Evolutionary conservation across 768 basidiomycete species (phyloP).

Genomic region (Boletus barrowsii): DNA sequence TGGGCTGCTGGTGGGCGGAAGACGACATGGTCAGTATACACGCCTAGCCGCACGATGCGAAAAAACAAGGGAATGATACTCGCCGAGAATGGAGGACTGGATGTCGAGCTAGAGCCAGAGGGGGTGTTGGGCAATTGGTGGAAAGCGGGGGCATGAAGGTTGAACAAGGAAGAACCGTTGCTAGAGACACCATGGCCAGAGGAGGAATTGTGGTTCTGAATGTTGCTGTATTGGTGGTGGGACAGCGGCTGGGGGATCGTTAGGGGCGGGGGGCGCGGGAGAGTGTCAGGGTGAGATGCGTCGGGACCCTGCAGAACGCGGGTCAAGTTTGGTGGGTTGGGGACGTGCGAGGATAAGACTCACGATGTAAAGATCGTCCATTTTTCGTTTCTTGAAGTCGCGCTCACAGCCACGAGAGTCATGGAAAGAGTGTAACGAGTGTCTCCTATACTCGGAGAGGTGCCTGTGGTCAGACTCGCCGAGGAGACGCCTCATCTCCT

Average conservation of each 20-base stretch:
- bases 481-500: conserved; percentile 68
- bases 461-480: conserved; percentile 42
- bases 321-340: background rate
- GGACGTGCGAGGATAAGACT: background rate
- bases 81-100: conserved; percentile 84
- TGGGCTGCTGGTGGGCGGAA: conserved; percentile 54
- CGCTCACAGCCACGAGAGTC: conserved; percentile 52
- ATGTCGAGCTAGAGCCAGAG: conserved; percentile 68
- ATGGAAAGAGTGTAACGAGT: conserved; percentile 44
- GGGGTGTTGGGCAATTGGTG: conserved; percentile 66
- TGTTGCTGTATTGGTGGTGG: conserved; percentile 48
- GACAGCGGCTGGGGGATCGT: conserved; percentile 57
- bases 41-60: conserved; percentile 38
- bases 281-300: conserved; percentile 36
- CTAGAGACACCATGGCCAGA: conserved; percentile 38
- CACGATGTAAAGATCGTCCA: conserved; percentile 59
- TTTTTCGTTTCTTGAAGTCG: conserved; percentile 62
- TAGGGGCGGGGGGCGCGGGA: conserved; percentile 50
- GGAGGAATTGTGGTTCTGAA: conserved; percentile 38
- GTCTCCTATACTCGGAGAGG: conserved; percentile 47
- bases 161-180: conserved; percentile 45
- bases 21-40: conserved; percentile 48
- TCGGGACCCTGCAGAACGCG: conserved; percentile 41
- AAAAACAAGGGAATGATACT: conserved; percentile 53
- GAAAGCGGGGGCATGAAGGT: conserved; percentile 55